Base-by-base conservation (phyloP, 352 stramenopile genomes). In the Phytopythium boreale region DNA sequence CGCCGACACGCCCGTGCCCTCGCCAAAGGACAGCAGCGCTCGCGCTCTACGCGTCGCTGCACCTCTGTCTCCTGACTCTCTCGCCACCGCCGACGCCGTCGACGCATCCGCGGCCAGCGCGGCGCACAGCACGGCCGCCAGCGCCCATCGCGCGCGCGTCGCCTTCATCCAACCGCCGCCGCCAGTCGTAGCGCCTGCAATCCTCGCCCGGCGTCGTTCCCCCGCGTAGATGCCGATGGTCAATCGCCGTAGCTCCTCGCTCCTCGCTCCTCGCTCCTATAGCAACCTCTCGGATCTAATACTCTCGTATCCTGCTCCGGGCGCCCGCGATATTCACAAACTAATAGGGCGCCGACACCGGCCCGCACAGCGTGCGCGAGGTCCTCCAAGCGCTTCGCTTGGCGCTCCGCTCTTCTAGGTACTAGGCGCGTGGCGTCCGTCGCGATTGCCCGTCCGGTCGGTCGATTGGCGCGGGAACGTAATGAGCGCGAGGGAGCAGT, bases 1-100 rank as follows among this genome's bases (percentile, higher is more conserved):
- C n/a, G 39, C 17, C 37, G 36, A 24, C 24, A 49, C 56, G 36
- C 24, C 19, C 14, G 26, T 20, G 56, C 26, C 37, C 15, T 29
- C 56, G 12, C 24, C 56, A 36, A 61, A 61, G 4, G 56, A 61
- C 29, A 61, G 56, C 56, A 61, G 56, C 24, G 36, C 37, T 11
- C 56, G 56, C 36, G 4, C 34, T 39, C 34, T 39, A 2, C 34
- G 34, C 34, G 34, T 39, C 34, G 34, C 34, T 3, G n/a, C 5
- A 11, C 2, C 52, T 20, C 1, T 22, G 46, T 31, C 46, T 26
- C 12, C 24, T 4, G 47, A 0, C 5, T 29, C 47, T 9, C 5
- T n/a, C 24, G 47, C 53, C 17, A 9, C n/a, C 31, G 2, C 53
- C 5, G 55, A 24, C 36, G 31, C n/a, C 20, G 11, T 37, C 34